Conservation (phyloP, 345 rosid genomes). For the Melaleuca alternifolia region DNA sequence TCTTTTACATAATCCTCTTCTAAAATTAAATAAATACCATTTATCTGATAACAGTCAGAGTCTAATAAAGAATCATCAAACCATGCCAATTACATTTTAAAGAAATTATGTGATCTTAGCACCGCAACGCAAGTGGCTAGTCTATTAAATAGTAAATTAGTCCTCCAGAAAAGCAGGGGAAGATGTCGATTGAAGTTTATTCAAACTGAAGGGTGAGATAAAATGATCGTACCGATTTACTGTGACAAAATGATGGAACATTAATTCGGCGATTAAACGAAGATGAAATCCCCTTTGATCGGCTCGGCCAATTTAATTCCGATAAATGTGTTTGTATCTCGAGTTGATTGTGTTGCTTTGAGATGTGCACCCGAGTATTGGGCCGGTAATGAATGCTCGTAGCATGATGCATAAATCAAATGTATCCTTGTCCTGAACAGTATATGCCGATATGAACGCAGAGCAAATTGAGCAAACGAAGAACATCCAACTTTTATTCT, state of each 20-base stretch:
- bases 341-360: neutral
- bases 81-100: neutral
- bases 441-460: neutral
- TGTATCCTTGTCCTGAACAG: neutral
- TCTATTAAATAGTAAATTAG: neutral
- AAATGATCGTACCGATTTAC: neutral
- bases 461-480: neutral
- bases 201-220: neutral
- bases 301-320: neutral
- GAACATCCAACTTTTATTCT: neutral
- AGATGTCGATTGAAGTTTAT: neutral
- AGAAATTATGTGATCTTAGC: neutral
- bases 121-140: neutral
- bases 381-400: neutral
- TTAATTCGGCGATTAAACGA: neutral
- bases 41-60: neutral
- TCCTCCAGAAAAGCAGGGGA: rapidly evolving
- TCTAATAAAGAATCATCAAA: neutral
- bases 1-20: neutral
- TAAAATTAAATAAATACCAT: neutral
- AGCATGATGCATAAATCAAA: neutral
- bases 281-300: neutral
- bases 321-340: neutral
- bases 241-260: neutral
- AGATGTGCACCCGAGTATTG: neutral